Evolutionary conservation across 2,329 filamentous ascomycete species (phyloP).

Genomic region (Fusarium illudens): DNA sequence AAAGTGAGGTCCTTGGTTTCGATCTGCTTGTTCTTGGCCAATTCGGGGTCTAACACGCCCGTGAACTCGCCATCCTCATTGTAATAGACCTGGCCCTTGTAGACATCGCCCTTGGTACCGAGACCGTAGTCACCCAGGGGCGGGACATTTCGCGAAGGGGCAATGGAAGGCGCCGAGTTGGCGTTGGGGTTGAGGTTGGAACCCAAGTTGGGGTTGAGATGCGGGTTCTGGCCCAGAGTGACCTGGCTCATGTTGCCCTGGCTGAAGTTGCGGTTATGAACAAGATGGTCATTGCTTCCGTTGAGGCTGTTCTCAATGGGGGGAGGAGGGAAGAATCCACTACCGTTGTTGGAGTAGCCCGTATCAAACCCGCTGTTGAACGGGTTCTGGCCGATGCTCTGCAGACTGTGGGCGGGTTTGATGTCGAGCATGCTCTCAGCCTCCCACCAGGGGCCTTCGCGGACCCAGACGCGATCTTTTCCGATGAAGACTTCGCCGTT

Average conservation of each 20-base stretch:
- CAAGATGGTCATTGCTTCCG: constrained; percentile 76
- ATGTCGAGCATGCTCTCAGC: constrained; percentile 95
- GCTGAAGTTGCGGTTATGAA: constrained; percentile 67
- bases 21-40: constrained; percentile 79
- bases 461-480: constrained; percentile 92
- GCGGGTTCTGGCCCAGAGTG: constrained; percentile 54
- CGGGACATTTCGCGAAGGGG: constrained; percentile 65
- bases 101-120: constrained; percentile 83
- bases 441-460: constrained; percentile 96
- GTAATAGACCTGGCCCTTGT: constrained; percentile 78
- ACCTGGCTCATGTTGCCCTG: constrained; percentile 65
- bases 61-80: constrained; percentile 73
- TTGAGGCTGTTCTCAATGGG: constrained; percentile 69
- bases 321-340: constrained; percentile 75
- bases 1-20: constrained; percentile 71
- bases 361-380: constrained; percentile 66
- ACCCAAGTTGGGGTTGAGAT: constrained; percentile 29
- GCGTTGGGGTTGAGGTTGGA: constrained; percentile 42
- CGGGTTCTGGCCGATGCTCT: constrained; percentile 56
- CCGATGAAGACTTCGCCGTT: constrained; percentile 96
- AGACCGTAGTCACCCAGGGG: constrained; percentile 92
- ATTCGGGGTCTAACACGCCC: constrained; percentile 77
- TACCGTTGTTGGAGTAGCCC: constrained; percentile 72
- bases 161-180: constrained; percentile 65
- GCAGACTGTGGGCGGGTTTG: constrained; percentile 67